Conservation (phyloP, 1,284 basidiomycete genomes). For the Malassezia caprae region DNA sequence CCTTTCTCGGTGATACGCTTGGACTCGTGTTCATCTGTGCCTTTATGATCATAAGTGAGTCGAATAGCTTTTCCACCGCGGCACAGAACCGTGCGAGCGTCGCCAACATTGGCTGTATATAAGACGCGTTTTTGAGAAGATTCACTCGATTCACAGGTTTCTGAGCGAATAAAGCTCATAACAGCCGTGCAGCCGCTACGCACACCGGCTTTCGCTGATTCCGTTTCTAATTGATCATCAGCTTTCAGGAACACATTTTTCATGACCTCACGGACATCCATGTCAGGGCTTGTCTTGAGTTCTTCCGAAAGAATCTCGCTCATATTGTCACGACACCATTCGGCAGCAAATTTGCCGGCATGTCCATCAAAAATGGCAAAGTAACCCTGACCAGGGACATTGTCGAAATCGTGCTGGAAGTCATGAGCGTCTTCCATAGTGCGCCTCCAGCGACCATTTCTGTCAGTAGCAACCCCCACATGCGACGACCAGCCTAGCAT, state of each 20-base stretch:
- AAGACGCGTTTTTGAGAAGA: constrained; percentile 60
- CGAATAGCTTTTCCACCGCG: constrained; percentile 80
- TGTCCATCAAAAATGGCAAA: constrained; percentile 98
- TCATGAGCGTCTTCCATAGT: constrained; percentile 98
- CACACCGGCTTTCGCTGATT: constrained; percentile 77
- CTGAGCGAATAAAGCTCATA: constrained; percentile 89
- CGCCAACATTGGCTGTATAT: constrained; percentile 93
- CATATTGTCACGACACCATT: constrained; percentile 96
- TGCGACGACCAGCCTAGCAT: constrained; percentile 45
- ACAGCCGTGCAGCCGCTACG: constrained; percentile 96
- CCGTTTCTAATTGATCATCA: constrained; percentile 67
- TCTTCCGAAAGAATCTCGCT: constrained; percentile 62
- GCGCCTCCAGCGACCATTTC: constrained; percentile 69
- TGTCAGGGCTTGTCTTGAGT: constrained; percentile 50
- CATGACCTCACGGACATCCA: constrained; percentile 72
- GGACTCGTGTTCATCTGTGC: constrained; percentile 88
- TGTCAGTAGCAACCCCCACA: constrained; percentile 79
- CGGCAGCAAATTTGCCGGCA: constrained; percentile 93
- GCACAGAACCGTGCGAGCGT: constrained; percentile 77
- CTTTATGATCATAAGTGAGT: constrained; percentile 97
- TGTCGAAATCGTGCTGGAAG: constrained; percentile 84
- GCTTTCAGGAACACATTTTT: constrained; percentile 89
- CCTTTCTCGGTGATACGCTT: constrained; percentile 95
- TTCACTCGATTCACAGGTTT: constrained; percentile 55
- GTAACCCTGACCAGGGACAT: constrained; percentile 85